A percentile compares a stretch with the other conserved stretches of the same genome.
Evolutionary conservation across 441 rosid genomes (phyloP).

Genomic region (Macaranga tanarius): DNA sequence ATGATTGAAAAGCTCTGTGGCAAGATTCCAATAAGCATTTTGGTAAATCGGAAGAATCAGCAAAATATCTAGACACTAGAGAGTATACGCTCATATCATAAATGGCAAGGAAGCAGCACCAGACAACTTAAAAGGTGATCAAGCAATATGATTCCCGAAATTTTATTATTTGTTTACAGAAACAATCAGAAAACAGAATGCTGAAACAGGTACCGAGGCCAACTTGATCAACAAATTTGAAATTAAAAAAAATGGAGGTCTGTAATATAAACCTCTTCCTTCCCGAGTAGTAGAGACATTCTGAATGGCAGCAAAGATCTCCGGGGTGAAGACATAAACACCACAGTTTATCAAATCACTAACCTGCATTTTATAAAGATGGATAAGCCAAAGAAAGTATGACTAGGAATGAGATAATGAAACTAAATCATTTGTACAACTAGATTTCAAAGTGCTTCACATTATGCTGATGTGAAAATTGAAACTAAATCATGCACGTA

Average conservation of each 20-base stretch:
- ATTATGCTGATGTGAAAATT: conserved; percentile 5
- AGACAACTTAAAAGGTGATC: not conserved
- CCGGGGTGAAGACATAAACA: conserved; percentile 69
- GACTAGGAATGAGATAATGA: too few species aligned
- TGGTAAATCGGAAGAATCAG: not conserved
- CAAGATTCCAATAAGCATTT: not conserved
- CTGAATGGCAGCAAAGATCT: conserved; percentile 63
- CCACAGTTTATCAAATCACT: conserved; percentile 86
- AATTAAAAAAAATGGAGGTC: not conserved
- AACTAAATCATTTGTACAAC: not conserved
- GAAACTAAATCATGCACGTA: conserved; percentile 30
- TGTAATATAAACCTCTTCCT: conserved; percentile 50
- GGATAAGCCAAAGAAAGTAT: not conserved
- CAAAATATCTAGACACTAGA: too few species aligned
- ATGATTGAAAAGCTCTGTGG: not conserved
- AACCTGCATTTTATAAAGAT: conserved; percentile 48
- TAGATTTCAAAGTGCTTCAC: not conserved
- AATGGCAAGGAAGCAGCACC: not conserved
- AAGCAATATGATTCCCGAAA: not conserved
- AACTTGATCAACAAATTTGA: not conserved
- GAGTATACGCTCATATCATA: not conserved
- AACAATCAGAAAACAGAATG: not conserved
- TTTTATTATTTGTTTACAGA: not conserved
- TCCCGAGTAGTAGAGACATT: conserved; percentile 48
- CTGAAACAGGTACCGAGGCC: not conserved